Percentiles rank a stretch among this genome's conserved stretches.
phyloP scores from a whole-genome alignment of 2,329 filamentous ascomycete genomes.

The Mycocentrospora acerina region DNA sequence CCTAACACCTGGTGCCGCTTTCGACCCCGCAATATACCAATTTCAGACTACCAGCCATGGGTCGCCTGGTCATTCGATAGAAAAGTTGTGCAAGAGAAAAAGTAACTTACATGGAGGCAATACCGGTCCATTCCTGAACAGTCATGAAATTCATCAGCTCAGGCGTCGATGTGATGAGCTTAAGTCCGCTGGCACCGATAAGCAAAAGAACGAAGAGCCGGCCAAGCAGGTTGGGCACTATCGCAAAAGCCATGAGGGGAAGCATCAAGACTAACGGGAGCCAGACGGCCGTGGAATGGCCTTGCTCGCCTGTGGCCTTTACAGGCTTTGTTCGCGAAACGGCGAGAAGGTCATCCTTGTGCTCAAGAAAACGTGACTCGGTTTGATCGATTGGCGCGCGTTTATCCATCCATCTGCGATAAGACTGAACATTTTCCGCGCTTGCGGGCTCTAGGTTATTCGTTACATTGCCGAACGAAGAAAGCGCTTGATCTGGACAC shows the following conservation, averaged over 20 bases:
- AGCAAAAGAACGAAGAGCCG: constrained; percentile 43
- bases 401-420: constrained; percentile 58
- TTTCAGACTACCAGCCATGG: background rate
- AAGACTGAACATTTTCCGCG: constrained; percentile 54
- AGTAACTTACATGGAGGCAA: constrained; percentile 43
- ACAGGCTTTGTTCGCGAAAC: constrained; percentile 24
- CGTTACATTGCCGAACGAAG: constrained; percentile 58
- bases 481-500: constrained; percentile 52
- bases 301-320: constrained; percentile 12
- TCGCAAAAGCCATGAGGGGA: constrained; percentile 45
- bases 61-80: constrained; percentile 1
- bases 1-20: background rate
- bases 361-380: constrained; percentile 63
- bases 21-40: constrained; percentile 13
- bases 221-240: constrained; percentile 46
- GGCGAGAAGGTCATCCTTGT: constrained; percentile 56
- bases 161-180: constrained; percentile 36
- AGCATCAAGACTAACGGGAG: constrained; percentile 43
- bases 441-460: constrained; percentile 54
- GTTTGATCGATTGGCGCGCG: constrained; percentile 58
- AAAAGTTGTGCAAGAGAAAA: constrained; percentile 7
- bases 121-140: constrained; percentile 43
- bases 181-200: constrained; percentile 40
- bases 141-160: constrained; percentile 39
- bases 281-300: constrained; percentile 31